phyloP scores from a whole-genome alignment of 306 rosid species.

The Luffa aegyptiaca region DNA sequence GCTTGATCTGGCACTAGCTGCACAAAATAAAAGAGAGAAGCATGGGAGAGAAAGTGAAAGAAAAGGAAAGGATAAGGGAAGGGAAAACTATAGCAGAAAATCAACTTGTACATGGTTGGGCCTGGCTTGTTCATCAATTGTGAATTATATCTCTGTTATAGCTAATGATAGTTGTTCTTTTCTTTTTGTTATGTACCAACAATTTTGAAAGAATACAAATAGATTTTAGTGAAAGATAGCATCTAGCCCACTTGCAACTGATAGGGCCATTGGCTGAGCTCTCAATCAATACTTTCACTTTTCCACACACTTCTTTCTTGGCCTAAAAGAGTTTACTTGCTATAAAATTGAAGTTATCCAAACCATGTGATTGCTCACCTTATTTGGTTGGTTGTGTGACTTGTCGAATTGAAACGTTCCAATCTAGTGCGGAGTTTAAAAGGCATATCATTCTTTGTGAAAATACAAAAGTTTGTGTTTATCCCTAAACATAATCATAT shows the following conservation, averaged over 20 bases:
- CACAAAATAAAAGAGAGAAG: background rate
- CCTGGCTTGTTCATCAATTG: background rate
- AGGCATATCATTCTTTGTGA: background rate
- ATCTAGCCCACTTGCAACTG: background rate
- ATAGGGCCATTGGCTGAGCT: background rate
- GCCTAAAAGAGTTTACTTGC: background rate
- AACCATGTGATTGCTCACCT: background rate
- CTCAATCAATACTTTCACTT: background rate
- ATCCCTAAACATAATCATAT: background rate
- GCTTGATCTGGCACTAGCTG: background rate
- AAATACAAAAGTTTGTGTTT: background rate
- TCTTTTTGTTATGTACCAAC: background rate
- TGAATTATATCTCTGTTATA: background rate
- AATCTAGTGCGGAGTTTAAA: background rate
- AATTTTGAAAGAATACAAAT: conserved; percentile 5
- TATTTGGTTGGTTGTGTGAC: background rate
- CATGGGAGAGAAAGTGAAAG: background rate
- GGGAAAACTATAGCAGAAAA: background rate
- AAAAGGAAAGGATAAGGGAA: background rate
- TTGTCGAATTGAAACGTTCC: background rate
- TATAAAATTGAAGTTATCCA: conserved; percentile 1
- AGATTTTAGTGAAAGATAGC: background rate
- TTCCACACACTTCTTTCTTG: background rate
- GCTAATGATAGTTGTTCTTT: background rate
- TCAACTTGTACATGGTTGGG: background rate